Base-by-base conservation (phyloP, 805 yeast species). In the Saturnispora hagleri region DNA sequence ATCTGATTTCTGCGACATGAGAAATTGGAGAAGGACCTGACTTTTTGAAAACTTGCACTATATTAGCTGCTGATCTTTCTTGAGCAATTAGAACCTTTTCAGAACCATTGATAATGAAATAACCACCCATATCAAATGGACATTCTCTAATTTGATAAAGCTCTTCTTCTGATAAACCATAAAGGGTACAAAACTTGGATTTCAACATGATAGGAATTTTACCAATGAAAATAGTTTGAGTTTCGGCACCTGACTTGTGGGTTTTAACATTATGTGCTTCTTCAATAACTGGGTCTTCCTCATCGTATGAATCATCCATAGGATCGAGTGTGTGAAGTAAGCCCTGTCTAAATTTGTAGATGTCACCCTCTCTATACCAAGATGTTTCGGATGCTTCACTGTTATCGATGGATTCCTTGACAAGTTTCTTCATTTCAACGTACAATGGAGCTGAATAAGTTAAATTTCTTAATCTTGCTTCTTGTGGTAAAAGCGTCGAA, bases 41-140 rank as follows among this genome's bases (percentile, higher is more conserved):
- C 70, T 93, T 93, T 69, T 89, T 91, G 77, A 93, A 93, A 22
- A 93, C 99, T 73, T 93, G 99, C 38, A 93, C 99, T 58, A 93
- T 93, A 66, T 93, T 93, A 47, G 99, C 99, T 13, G 99, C 98
- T 54, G 93, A 83, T 69, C 99, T 82, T 71, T 93, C 99, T 72
- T 93, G 99, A 33, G 99, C 99, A 73, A 93, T 93, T 63, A 93
- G 75, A 52, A 93, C 99, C 69, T 93, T 93, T 69, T 93, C 99
- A 20, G 97, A 89, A 62, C 99, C 99, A 73, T 93, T 93, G 65
- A 93, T 93, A 60, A 93, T 90, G 67, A 93, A 93, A 70, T 93
- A 93, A 56, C 99, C 99, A 69, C 99, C 99, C 95, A 93, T 95
- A 76, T 93, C 99, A 70, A 88, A 93, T 33, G 99, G 99, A 73